Base-by-base conservation (phyloP, 140 eudicot species). In the Flaveria floridana region DNA sequence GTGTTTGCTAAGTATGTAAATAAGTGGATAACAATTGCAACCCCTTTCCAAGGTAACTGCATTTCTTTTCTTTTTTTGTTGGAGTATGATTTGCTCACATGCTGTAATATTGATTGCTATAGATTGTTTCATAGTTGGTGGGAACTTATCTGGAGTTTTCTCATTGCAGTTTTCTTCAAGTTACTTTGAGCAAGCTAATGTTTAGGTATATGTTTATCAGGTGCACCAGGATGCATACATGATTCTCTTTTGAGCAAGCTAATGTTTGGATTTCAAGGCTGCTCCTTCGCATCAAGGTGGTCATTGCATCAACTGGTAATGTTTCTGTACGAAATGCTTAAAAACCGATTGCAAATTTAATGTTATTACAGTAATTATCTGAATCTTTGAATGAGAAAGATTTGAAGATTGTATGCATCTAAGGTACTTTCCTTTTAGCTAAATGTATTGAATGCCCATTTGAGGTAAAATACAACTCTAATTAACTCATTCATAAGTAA, bases 291-390 rank as follows among this genome's bases (percentile, higher is more conserved):
- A 65, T 81, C 88, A 68, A 85, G 97, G 70, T 88, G 96, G 99
- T 82, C 96, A 51, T 90, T 94, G 97, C 99, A 94, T 84, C 99
- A 94, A 88, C 71, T 94, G 96, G 97, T 94, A 90, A 79, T 74
- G 37, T 82, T 70, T 62, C 20, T 64, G 48, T n/a, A n/a, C 1
- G 0, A 2, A 1, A 44, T 44, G 50, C 50, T 0, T 44, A 44
- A 44, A 44, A 2, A 44, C 12, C 2, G 13, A 44, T 44, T 44
- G 0, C 50, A 44, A 42, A 42, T 0, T 0, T 42, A 42, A 42
- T 42, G 2, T 9, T 42, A 42, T 42, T 48, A 48, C n/a, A 48
- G 16, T 28, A 3, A 10, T 3, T 0, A 12, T 48, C 14, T 48
- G 53, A 12, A 13, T 48, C 53, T 48, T 2, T 3, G 6, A 48